A percentile compares a stretch with the other conserved stretches of the same genome.
phyloP scores from a whole-genome alignment of 225 moss, liverwort and hornwort species.

The Physcomitrellopsis africana region DNA sequence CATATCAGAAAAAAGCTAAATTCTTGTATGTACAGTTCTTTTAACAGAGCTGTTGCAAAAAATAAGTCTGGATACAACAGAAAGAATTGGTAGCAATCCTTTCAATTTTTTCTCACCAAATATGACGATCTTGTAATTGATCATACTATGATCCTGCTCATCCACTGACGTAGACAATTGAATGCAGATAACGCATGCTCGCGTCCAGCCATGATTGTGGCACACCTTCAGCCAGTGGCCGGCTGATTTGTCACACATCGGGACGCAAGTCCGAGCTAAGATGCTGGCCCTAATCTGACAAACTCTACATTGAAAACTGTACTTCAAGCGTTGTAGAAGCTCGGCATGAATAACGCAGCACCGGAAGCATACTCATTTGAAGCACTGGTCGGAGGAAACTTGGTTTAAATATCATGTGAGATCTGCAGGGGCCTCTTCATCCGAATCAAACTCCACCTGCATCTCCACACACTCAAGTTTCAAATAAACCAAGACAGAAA shows the following conservation, averaged over 20 bases:
- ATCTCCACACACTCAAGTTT: conserved; percentile 26
- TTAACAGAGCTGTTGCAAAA: conserved; percentile 3
- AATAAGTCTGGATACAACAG: not conserved
- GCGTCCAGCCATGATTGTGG: not conserved
- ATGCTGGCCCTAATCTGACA: conserved; percentile 25
- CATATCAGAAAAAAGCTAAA: conserved; percentile 1
- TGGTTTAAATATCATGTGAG: conserved; percentile 31
- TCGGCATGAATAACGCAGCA: not conserved
- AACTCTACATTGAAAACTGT: not conserved
- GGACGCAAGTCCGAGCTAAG: not conserved
- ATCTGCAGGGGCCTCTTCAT: conserved; percentile 56
- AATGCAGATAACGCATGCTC: conserved; percentile 13
- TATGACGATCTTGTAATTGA: not conserved
- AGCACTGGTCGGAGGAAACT: conserved; percentile 3
- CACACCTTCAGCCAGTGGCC: conserved; percentile 25
- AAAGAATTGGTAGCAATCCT: not conserved
- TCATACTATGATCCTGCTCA: not conserved
- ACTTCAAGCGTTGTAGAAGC: conserved; percentile 6
- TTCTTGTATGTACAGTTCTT: not conserved
- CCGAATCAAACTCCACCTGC: conserved; percentile 86
- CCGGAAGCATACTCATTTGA: conserved; percentile 17
- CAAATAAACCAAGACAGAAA: conserved; percentile 6
- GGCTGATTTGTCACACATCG: not conserved
- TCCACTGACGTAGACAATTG: not conserved
- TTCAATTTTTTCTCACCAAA: not conserved